These are phyloP conservation scores for Solanum pinnatisectum DNA, from an alignment of 257 asterid genomes.

Conservation along the genomic window DNA sequence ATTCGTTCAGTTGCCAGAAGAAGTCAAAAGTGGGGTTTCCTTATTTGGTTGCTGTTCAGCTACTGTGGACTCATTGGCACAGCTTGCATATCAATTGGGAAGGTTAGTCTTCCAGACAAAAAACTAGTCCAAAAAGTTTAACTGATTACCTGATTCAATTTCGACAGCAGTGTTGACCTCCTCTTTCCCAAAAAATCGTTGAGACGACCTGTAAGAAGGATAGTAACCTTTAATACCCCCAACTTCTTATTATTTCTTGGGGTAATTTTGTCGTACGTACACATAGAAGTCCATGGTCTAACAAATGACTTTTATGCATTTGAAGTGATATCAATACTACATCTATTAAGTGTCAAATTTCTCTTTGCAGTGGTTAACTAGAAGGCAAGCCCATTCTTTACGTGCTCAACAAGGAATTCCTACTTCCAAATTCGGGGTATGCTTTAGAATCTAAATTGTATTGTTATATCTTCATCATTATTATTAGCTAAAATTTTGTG, in stretches of 20 bases:
- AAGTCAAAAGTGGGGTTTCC: slow-evolving; percentile 98
- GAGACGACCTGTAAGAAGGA: neutral
- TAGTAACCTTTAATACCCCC: neutral
- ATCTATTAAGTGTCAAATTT: neutral
- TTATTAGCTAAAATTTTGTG: neutral
- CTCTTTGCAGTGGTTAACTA: slow-evolving; percentile 65
- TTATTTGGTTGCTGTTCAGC: slow-evolving; percentile 94
- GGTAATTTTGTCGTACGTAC: neutral
- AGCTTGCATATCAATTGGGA: slow-evolving; percentile 70
- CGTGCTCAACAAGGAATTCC: slow-evolving; percentile 98
- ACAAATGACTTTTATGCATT: neutral
- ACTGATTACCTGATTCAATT: neutral
- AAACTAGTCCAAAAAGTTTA: neutral
- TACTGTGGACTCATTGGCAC: slow-evolving; percentile 88
- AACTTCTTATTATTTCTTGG: neutral
- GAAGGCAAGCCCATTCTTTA: slow-evolving; percentile 78
- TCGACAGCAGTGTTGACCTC: neutral
- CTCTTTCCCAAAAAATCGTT: neutral
- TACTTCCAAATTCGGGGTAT: slow-evolving; percentile 89
- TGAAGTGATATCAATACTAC: neutral
- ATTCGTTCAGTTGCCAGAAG: slow-evolving; percentile 66
- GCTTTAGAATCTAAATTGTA: slow-evolving; percentile 14
- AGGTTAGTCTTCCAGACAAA: slow-evolving; percentile 37
- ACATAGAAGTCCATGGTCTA: neutral
- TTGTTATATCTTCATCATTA: neutral